Conservation (phyloP, 129 eudicot genomes). For the Arctium lappa region DNA sequence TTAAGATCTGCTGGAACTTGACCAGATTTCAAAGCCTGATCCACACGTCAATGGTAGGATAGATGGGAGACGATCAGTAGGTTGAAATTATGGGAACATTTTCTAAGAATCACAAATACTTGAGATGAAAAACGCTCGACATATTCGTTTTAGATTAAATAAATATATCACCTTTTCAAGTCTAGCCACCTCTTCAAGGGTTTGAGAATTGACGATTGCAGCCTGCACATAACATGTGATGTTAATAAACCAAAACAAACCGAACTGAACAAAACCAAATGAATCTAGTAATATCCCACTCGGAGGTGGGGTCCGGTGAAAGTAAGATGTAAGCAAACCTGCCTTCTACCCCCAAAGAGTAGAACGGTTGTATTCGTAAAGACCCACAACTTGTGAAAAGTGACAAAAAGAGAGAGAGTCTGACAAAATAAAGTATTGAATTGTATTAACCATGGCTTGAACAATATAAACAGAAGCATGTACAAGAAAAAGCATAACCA, state of each 20-base stretch:
- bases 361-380: not conserved
- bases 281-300: not conserved
- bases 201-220: constrained; percentile 96
- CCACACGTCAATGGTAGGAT: not conserved
- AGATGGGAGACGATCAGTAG: constrained; percentile 1
- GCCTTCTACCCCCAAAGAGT: not conserved
- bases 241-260: not conserved
- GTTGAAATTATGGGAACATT: not conserved
- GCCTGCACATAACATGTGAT: constrained; percentile 53
- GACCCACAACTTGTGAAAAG: not conserved
- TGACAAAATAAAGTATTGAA: not conserved
- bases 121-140: not conserved
- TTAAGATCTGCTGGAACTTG: constrained; percentile 78
- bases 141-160: not conserved
- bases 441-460: too few species aligned
- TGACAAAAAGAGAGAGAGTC: too few species aligned
- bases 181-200: constrained; percentile 97
- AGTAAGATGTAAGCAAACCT: not conserved
- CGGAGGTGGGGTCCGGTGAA: not conserved
- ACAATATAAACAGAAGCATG: not conserved
- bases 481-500: not conserved
- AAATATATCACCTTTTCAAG: constrained; percentile 74
- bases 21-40: constrained; percentile 87
- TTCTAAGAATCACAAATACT: not conserved
- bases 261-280: not conserved